These are phyloP conservation scores for Hylodesmum podocarpum DNA, from an alignment of 306 rosid genomes.

Conservation along the genomic window DNA sequence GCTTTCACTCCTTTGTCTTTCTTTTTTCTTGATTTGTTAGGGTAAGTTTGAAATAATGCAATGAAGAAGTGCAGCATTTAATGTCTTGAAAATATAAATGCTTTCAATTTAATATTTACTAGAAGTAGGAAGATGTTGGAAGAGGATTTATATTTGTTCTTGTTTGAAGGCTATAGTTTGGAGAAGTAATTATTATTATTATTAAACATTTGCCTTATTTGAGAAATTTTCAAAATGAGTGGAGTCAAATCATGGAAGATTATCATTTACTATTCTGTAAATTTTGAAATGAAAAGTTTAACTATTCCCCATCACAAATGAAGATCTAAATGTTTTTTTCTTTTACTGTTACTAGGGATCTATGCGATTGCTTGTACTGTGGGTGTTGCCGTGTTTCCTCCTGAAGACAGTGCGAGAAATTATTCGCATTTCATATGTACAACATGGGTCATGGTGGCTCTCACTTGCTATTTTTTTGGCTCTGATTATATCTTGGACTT, in stretches of 20 bases:
- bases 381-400: slow-evolving; percentile 62
- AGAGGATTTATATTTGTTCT: no score
- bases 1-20: neutral
- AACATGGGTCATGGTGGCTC: slow-evolving; percentile 52
- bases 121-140: no score
- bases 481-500: slow-evolving; percentile 68
- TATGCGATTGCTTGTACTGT: slow-evolving; percentile 53
- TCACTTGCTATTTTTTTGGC: slow-evolving; percentile 50
- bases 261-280: neutral
- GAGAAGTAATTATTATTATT: neutral
- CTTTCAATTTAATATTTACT: no score
- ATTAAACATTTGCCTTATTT: neutral
- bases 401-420: slow-evolving; percentile 65
- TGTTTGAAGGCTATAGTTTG: no score
- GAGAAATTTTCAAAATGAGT: neutral
- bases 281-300: neutral
- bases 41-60: neutral
- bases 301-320: neutral
- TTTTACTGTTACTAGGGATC: slow-evolving; percentile 42
- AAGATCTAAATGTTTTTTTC: neutral
- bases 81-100: no score
- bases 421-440: slow-evolving; percentile 42
- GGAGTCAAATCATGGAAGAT: neutral
- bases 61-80: no score
- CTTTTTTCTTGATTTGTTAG: neutral